Evolutionary conservation across 495 filamentous ascomycete species (phyloP).

Genomic region (Neurospora intermedia): DNA sequence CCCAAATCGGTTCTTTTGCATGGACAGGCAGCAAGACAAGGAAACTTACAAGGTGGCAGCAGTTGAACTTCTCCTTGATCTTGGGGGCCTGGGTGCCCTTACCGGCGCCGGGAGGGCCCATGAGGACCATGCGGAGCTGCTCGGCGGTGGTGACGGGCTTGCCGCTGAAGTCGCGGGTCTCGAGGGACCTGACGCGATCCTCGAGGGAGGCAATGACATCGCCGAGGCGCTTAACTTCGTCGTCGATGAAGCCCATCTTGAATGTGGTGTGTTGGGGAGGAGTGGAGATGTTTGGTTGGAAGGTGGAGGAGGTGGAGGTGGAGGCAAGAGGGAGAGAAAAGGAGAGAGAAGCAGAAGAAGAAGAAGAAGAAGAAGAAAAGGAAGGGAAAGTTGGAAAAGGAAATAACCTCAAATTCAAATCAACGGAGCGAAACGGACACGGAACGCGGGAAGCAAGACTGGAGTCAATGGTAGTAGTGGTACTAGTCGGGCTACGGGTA

Average conservation of each 20-base stretch:
- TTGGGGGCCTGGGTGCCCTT: constrained; percentile 98
- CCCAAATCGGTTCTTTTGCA: neutral
- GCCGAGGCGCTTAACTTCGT: constrained; percentile 66
- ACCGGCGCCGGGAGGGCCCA: constrained; percentile 95
- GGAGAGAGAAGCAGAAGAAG: constrained; percentile 7
- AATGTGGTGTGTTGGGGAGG: constrained; percentile 17
- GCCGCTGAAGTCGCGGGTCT: constrained; percentile 45
- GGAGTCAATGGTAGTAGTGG: neutral
- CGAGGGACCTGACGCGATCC: constrained; percentile 66
- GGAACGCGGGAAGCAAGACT: neutral
- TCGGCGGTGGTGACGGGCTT: constrained; percentile 37
- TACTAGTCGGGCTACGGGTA: neutral
- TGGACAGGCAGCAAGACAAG: neutral
- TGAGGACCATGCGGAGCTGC: constrained; percentile 87
- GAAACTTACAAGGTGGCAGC: constrained; percentile 84
- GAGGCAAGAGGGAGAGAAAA: constrained; percentile 7
- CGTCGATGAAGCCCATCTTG: constrained; percentile 77
- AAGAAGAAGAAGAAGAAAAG: constrained; percentile 3
- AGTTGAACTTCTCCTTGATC: constrained; percentile 94
- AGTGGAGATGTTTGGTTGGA: constrained; percentile 1
- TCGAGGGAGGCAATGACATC: constrained; percentile 76
- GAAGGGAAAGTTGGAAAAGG: constrained; percentile 8
- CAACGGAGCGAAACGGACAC: neutral
- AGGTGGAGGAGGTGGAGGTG: constrained; percentile 1
- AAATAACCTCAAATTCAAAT: constrained; percentile 14